phyloP scores from a whole-genome alignment of 192 early-diverging fungal genomes.

The Coemansia sp. region DNA sequence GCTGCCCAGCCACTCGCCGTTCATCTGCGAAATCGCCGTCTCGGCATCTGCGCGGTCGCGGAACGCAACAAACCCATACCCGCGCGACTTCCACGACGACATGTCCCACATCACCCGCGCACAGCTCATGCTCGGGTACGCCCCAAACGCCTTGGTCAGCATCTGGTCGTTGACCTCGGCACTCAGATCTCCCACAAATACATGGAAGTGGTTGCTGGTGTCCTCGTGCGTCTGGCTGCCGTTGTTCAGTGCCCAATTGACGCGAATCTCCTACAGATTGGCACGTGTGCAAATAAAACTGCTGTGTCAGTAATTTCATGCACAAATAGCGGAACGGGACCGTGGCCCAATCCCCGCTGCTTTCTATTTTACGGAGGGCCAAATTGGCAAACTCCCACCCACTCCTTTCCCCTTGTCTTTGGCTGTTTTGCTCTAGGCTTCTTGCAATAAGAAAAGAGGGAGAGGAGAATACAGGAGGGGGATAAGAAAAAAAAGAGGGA shows the following conservation, averaged over 20 bases:
- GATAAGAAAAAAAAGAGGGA: too few relatives aligned
- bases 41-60: slow-evolving; percentile 86
- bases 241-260: slow-evolving; percentile 57
- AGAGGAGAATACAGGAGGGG: too few relatives aligned
- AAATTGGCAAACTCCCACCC: too few relatives aligned
- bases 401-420: background rate
- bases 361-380: too few relatives aligned
- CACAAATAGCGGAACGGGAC: background rate
- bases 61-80: slow-evolving; percentile 91
- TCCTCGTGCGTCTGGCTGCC: slow-evolving; percentile 61
- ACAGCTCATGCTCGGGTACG: slow-evolving; percentile 59
- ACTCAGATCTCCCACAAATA: slow-evolving; percentile 93
- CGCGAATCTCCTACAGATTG: slow-evolving; percentile 48
- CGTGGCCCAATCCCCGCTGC: background rate
- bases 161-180: slow-evolving; percentile 87
- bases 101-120: slow-evolving; percentile 94
- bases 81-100: slow-evolving; percentile 84
- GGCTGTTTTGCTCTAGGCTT: background rate
- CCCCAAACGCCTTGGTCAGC: slow-evolving; percentile 71
- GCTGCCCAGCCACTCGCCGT: slow-evolving; percentile 84
- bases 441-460: too few relatives aligned
- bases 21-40: slow-evolving; percentile 81
- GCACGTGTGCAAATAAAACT: background rate
- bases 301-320: background rate
- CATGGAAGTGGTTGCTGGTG: slow-evolving; percentile 72